phyloP scores from a whole-genome alignment of 2,329 filamentous ascomycete species.

The Epichloe gansuensis region DNA sequence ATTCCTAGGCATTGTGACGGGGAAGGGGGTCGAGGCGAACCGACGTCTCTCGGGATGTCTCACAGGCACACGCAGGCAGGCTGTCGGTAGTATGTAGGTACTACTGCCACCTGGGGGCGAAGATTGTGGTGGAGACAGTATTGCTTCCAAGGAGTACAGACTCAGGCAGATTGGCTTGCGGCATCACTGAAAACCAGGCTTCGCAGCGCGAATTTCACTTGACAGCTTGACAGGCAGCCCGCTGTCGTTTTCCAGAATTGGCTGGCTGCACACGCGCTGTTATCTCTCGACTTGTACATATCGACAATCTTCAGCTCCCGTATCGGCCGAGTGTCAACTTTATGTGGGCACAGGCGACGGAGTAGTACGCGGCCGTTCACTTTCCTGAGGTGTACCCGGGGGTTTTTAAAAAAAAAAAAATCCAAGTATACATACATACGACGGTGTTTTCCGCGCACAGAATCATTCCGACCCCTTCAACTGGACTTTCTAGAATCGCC shows the following conservation, averaged over 20 bases:
- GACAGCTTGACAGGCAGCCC: not conserved
- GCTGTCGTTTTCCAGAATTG: not conserved
- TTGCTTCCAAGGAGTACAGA: not conserved
- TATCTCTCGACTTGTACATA: not conserved
- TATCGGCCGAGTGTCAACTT: not conserved
- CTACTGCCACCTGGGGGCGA: not conserved
- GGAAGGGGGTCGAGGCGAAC: not conserved
- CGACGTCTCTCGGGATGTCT: not conserved
- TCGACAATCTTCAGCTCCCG: not conserved
- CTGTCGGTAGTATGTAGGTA: not conserved
- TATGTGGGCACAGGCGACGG: not conserved
- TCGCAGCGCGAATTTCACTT: not conserved
- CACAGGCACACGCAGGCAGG: not conserved
- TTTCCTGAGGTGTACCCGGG: not conserved
- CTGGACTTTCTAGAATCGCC: not conserved
- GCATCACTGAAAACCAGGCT: not conserved
- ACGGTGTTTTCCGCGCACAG: too few relatives aligned
- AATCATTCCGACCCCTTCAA: not conserved
- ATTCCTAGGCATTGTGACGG: not conserved
- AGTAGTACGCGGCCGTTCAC: not conserved
- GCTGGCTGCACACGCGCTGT: too few relatives aligned
- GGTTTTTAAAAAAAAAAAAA: not conserved
- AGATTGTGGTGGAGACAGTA: not conserved
- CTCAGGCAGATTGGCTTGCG: not conserved
- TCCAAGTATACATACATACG: too few relatives aligned